These are phyloP conservation scores for Hypoxylon sp. DNA, from an alignment of 2,329 filamentous ascomycete genomes.

Conservation along the genomic window DNA sequence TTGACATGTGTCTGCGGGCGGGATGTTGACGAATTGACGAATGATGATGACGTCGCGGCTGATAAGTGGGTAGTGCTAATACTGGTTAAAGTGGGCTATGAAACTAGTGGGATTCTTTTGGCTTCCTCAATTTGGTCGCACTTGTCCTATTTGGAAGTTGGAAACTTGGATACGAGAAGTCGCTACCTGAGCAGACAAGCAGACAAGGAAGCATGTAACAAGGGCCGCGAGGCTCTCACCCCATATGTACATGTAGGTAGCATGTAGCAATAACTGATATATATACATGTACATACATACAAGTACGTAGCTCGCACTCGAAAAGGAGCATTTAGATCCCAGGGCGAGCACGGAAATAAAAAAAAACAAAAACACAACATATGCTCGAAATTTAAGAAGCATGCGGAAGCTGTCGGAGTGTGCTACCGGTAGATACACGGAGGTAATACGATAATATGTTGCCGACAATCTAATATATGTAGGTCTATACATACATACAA, in stretches of 20 bases:
- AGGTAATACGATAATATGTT: conserved; percentile 32
- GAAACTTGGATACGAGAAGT: conserved; percentile 47
- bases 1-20: conserved; percentile 42
- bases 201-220: not conserved
- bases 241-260: not conserved
- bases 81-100: conserved; percentile 33
- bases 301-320: not conserved
- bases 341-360: not conserved
- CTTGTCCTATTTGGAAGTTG: conserved; percentile 41
- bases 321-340: not conserved
- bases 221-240: not conserved
- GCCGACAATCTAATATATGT: conserved; percentile 8
- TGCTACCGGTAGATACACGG: conserved; percentile 28
- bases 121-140: conserved; percentile 35
- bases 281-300: conserved; percentile 2
- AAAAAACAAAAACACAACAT: not conserved
- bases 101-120: conserved; percentile 37
- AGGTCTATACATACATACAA: not conserved
- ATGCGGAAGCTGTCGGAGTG: conserved; percentile 25
- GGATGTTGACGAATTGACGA: conserved; percentile 46
- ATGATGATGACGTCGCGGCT: conserved; percentile 47
- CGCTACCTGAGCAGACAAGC: conserved; percentile 23
- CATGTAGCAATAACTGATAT: not conserved
- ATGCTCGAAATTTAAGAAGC: not conserved
- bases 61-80: conserved; percentile 38